phyloP scores from a whole-genome alignment of 1,284 basidiomycete species.

The Stereum hirsutum region DNA sequence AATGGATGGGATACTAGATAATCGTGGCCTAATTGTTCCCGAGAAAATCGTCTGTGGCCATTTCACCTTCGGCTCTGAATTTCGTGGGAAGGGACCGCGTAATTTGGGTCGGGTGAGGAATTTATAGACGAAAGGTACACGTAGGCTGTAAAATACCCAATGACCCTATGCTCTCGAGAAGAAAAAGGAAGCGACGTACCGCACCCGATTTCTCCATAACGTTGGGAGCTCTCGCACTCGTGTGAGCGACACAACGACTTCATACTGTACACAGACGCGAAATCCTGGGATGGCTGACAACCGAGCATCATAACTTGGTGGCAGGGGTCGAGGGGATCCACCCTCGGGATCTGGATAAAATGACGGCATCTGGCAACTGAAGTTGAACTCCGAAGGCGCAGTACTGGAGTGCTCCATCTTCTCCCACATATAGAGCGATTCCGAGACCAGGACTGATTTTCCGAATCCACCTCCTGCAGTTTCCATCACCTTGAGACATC shows the following conservation, averaged over 20 bases:
- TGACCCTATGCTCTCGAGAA: not conserved
- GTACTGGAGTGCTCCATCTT: not conserved
- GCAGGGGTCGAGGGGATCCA: conserved; percentile 7
- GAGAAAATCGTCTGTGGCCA: conserved; percentile 6
- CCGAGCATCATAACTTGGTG: conserved; percentile 8
- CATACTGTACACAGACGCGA: conserved; percentile 8
- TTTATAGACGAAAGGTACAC: conserved; percentile 9
- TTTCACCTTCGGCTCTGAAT: not conserved
- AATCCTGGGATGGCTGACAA: conserved; percentile 9
- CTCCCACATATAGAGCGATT: conserved; percentile 8
- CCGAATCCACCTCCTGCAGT: conserved; percentile 7
- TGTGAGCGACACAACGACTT: conserved; percentile 7
- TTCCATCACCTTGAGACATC: conserved; percentile 6
- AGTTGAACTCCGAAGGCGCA: conserved; percentile 8
- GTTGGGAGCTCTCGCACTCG: conserved; percentile 2
- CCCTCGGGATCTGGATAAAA: not conserved
- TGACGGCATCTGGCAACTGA: conserved; percentile 3
- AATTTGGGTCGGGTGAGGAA: conserved; percentile 8
- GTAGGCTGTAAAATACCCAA: conserved; percentile 4
- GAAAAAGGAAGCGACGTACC: conserved; percentile 5
- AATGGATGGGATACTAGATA: conserved; percentile 2
- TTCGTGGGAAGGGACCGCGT: conserved; percentile 7
- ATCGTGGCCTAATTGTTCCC: conserved; percentile 3
- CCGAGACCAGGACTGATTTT: conserved; percentile 1
- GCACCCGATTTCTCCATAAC: conserved; percentile 3